Base-by-base conservation (phyloP, 495 filamentous ascomycete species). In the Monascus purpureus region DNA sequence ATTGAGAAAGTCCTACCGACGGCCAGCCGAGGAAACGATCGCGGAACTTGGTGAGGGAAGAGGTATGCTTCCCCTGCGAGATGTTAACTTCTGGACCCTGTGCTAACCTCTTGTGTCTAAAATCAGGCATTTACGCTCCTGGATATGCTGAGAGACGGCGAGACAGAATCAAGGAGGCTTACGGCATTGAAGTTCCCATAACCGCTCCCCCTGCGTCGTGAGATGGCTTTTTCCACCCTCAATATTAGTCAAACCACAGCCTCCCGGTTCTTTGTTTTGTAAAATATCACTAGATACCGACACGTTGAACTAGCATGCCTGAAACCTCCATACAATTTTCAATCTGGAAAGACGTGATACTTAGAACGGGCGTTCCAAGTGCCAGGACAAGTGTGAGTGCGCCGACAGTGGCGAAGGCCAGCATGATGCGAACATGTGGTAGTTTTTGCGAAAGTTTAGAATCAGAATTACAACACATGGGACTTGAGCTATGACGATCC, bases 101-200 rank as follows among this genome's bases (percentile, higher is more conserved):
- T 22, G n/a, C n/a, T n/a, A n/a, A n/a, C n/a, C n/a, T n/a, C n/a
- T n/a, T n/a, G n/a, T n/a, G n/a, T 34, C 13, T n/a, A 9, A 25
- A 25, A 25, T 25, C 34, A 94, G 88, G 82, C 15, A 82, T 97
- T 37, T 70, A 78, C 38, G 83, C 67, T 17, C 77, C 80, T 9
- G 83, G 83, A 16, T 97, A 93, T 39, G 77, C 78, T 39, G 85
- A 96, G 65, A 66, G 92, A 54, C 74, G 92, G 43, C 67, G 71
- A 31, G 67, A 83, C 56, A 71, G 85, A 32, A 70, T 99, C 50
- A 81, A 88, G 67, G 73, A 88, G 62, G 80, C 75, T 41, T 96
- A 94, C 46, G 87, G 88, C 35, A 72, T 94, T 39, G 86, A 94
- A 32, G 73, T 96, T 38, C 64, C 66, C 32, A 52, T 49, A 50